Base-by-base conservation (phyloP, 805 yeast species). In the Teunomyces lycoperdinae region DNA sequence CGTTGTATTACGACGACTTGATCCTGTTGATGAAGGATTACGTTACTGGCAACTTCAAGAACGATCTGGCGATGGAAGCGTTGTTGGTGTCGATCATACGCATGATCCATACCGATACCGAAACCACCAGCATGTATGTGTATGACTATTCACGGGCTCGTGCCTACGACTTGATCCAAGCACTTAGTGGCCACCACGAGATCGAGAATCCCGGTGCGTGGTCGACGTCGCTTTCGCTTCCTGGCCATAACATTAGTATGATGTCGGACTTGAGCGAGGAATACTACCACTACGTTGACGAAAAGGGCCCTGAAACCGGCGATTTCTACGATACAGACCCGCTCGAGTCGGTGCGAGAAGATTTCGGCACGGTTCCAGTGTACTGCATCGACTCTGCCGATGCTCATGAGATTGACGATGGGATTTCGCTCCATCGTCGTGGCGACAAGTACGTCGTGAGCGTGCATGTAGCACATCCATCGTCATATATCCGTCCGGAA, bases 341-440 rank as follows among this genome's bases (percentile, higher is more conserved):
- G 0, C 47, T 66, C 43, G 47, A 48, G 2, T 17, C 27, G 2
- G 50, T 61, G 2, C 67, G 85, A 54, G 53, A 54, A n/a, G 73
- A 73, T 26, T 78, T 74, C 53, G 65, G 66, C 0, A 66, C 74
- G 40, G 58, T 77, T 9, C 76, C 79, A 0, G 83, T 90, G 1
- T 92, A 82, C 62, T 90, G 97, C 66, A 89, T 92, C 49, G 99
- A 94, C 66, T 76, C 85, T 2, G 79, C 72, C 3, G 76, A 75
- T 36, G 96, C 98, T 0, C 85, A 85, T 55, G 98, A 94, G 64
- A 86, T 94, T 50, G 99, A 92, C 64, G 99, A 92, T 66, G 99
- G 97, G 42, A 74, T 92, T 26, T 81, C 96, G 1, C 70, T 92
- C 14, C 70, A 70, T 39, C 52, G 50, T 3, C 45, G 60, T 2